Percentiles rank a stretch among this genome's conserved stretches.
phyloP scores from a whole-genome alignment of 208 protist genomes.

The Wallacemonas sp. region DNA sequence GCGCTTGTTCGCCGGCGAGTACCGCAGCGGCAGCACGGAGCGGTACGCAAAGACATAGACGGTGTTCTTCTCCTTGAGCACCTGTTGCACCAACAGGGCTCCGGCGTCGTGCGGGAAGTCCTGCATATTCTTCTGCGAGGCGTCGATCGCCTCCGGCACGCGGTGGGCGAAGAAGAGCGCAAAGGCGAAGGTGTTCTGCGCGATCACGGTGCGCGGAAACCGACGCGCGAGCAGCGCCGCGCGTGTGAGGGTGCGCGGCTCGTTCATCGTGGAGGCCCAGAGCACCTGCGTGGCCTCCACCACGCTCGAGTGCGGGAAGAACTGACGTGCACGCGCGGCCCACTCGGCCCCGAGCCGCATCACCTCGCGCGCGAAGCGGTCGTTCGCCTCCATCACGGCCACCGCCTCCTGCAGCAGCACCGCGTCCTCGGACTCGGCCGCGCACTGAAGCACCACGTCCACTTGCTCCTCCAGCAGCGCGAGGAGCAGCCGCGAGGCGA shows the following conservation, averaged over 20 bases:
- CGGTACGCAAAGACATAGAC: conserved; percentile 79
- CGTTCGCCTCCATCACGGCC: conserved; percentile 29
- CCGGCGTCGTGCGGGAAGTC: conserved; percentile 66
- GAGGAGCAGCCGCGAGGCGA: conserved; percentile 45
- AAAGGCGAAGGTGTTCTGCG: conserved; percentile 70
- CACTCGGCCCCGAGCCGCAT: conserved; percentile 48
- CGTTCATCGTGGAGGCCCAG: conserved; percentile 34
- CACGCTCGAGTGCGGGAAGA: conserved; percentile 59
- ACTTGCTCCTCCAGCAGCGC: conserved; percentile 43
- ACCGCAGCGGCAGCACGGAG: conserved; percentile 52
- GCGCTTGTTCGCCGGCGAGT: conserved; percentile 37
- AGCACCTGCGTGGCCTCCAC: conserved; percentile 40
- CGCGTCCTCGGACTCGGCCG: conserved; percentile 20
- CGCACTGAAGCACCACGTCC: not conserved
- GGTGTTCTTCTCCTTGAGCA: conserved; percentile 43
- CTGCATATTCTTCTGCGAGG: conserved; percentile 62
- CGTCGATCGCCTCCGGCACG: conserved; percentile 72
- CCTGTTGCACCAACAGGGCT: conserved; percentile 41
- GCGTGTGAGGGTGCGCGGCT: conserved; percentile 42
- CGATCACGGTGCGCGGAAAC: conserved; percentile 57
- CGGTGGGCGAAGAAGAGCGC: conserved; percentile 69
- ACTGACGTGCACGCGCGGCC: conserved; percentile 46
- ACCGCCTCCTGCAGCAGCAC: conserved; percentile 21
- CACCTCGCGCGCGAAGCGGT: conserved; percentile 43
- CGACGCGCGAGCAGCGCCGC: conserved; percentile 56